Percentiles rank a stretch among this genome's conserved stretches.
Evolutionary conservation across 2,329 filamentous ascomycete genomes (phyloP).

Genomic region (Coniochaeta sp.): DNA sequence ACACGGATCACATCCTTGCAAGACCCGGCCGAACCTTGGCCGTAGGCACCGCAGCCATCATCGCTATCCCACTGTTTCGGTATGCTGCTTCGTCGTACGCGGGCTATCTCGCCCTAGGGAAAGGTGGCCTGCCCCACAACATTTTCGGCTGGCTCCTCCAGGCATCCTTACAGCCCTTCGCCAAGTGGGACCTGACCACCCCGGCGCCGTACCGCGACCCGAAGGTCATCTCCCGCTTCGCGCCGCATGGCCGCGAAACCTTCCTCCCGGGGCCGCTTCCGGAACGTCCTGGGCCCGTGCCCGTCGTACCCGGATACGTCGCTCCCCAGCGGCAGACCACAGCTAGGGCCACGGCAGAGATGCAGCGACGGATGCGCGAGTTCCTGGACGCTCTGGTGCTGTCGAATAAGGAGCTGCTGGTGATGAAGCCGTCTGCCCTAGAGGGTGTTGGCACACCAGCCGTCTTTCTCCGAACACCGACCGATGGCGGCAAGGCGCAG

Average conservation of each 20-base stretch:
- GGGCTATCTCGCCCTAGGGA: constrained; percentile 32
- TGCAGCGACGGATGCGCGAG: constrained; percentile 14
- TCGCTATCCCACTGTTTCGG: constrained; percentile 7
- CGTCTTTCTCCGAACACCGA: constrained; percentile 15
- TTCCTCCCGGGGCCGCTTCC: constrained; percentile 13
- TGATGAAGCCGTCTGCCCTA: constrained; percentile 17
- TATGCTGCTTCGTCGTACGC: constrained; percentile 25
- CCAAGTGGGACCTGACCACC: constrained; percentile 22
- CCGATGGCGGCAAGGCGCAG: background rate
- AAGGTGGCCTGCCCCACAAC: constrained; percentile 35
- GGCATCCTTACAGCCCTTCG: constrained; percentile 21
- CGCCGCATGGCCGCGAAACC: constrained; percentile 12
- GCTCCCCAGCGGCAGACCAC: constrained; percentile 30
- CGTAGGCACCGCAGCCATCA: constrained; percentile 4
- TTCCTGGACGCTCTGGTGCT: constrained; percentile 15
- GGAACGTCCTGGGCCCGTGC: constrained; percentile 16
- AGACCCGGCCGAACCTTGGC: constrained; percentile 2
- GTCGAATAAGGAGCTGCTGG: constrained; percentile 20
- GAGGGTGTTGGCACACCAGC: constrained; percentile 23
- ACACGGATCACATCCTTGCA: background rate
- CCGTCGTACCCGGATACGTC: constrained; percentile 24
- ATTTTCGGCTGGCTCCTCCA: constrained; percentile 31
- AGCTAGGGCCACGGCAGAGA: constrained; percentile 10
- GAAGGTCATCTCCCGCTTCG: constrained; percentile 15
- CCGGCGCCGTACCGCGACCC: constrained; percentile 16